These are phyloP conservation scores for Cryphonectria carpinicola DNA, from an alignment of 2,329 filamentous ascomycete genomes.

Conservation along the genomic window DNA sequence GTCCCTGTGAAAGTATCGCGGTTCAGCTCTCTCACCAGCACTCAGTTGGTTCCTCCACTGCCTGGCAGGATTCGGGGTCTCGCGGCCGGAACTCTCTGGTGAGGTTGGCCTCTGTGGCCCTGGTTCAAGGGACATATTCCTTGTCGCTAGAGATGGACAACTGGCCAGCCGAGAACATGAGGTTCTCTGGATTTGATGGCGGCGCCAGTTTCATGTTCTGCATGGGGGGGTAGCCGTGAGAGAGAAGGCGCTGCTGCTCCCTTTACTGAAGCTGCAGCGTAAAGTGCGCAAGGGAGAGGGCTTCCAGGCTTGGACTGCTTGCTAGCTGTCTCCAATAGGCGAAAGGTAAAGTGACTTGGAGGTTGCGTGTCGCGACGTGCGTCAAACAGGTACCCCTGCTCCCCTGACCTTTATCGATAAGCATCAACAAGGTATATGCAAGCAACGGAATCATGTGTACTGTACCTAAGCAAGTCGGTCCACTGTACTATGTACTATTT, in stretches of 20 bases:
- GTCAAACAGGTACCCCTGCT: conserved; percentile 19
- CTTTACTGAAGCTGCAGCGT: conserved; percentile 11
- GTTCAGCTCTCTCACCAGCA: conserved; percentile 65
- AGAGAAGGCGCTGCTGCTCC: conserved; percentile 15
- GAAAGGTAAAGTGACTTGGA: conserved; percentile 10
- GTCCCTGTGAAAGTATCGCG: neutral
- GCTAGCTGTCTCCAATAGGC: conserved; percentile 20
- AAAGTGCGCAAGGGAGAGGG: conserved; percentile 12
- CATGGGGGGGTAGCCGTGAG: conserved; percentile 1
- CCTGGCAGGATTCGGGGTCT: conserved; percentile 70
- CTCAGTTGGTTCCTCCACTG: conserved; percentile 79
- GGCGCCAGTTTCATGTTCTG: conserved; percentile 27
- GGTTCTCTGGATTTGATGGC: conserved; percentile 25
- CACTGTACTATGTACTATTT: neutral
- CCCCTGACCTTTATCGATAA: conserved; percentile 5
- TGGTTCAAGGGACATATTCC: conserved; percentile 66
- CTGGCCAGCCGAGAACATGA: conserved; percentile 28
- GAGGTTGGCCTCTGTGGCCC: conserved; percentile 65
- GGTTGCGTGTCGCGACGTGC: conserved; percentile 26
- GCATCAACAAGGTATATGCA: conserved; percentile 2
- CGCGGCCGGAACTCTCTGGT: conserved; percentile 82
- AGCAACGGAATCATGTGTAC: neutral
- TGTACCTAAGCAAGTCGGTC: neutral
- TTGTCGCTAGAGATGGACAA: conserved; percentile 26
- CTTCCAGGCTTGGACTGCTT: conserved; percentile 8